Evolutionary conservation across 441 rosid genomes (phyloP), one percentile per base, ranked within the genome.

Genomic region (Populus hybrid): DNA sequence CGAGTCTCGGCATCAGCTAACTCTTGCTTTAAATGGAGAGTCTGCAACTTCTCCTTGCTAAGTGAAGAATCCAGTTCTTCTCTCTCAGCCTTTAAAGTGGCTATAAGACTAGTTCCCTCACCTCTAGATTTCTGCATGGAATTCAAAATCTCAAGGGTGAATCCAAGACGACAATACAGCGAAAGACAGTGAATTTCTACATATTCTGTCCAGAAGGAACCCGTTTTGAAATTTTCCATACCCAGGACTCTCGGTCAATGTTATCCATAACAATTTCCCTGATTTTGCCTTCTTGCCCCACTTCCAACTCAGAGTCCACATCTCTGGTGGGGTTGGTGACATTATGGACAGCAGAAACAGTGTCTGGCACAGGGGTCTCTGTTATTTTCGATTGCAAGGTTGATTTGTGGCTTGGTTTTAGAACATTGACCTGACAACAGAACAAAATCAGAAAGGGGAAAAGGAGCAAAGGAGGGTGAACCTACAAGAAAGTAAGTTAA

Each of bases 391-490:
- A 76, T 85, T 87, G 97, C 85, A 93, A 80, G 82, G 98, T 90
- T 18, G 98, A 88, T 86, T 92, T 94, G 85, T 93, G 94, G 89
- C 98, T 93, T 76, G 98, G 99, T 84, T 93, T 94, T 75, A 97
- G 97, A 84, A 94, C 93, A 83, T 91, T 84, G 70, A 97, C 90
- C 98, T 97, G 82, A 67, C 57, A 82, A 71, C 67, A 40, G 8
- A 50, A 84, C 77, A 21, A 63, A 32, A 61, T 79, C 75, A 79
- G 63, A 75, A 67, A 78, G 50, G 78, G 69, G 71, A 53, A 69
- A 61, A 66, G 74, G 68, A 6, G 72, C 67, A 73, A 65, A 14
- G 50, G 42, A 80, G 75, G 77, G 30, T 65, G 69, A 82, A 76
- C 63, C 74, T 21, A 63, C 18, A 23, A 9, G 28, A 19, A 42